Percentiles rank a stretch among this genome's conserved stretches.
Conservation (phyloP, 2,329 filamentous ascomycete genomes). For the Alternaria conjuncta region DNA sequence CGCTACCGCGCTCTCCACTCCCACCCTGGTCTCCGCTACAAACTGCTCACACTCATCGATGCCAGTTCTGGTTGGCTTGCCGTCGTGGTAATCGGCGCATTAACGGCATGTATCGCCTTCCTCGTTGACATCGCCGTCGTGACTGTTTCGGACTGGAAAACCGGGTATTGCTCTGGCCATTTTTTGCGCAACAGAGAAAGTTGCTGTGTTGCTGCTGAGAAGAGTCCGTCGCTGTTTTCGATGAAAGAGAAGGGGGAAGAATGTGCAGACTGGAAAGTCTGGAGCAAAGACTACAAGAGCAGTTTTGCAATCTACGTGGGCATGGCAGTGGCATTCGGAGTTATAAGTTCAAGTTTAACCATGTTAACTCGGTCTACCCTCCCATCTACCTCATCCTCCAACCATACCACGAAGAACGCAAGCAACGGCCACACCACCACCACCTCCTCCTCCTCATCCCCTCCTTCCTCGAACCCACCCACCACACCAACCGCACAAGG, state of each 20-base stretch:
- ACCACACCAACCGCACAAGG: slow-evolving; percentile 36
- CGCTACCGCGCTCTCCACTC: slow-evolving; percentile 57
- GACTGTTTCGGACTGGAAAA: slow-evolving; percentile 64
- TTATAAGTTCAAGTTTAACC: slow-evolving; percentile 58
- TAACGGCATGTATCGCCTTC: slow-evolving; percentile 64
- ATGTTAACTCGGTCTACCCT: slow-evolving; percentile 59
- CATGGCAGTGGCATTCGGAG: slow-evolving; percentile 58
- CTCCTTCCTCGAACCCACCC: background rate
- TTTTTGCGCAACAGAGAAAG: slow-evolving; percentile 55
- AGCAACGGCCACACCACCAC: slow-evolving; percentile 16
- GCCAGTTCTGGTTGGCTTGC: slow-evolving; percentile 63
- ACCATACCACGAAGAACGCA: background rate
- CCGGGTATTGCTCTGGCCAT: slow-evolving; percentile 60
- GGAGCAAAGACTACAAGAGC: slow-evolving; percentile 51
- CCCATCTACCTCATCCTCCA: slow-evolving; percentile 51
- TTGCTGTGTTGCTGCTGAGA: slow-evolving; percentile 52
- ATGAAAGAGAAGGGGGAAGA: slow-evolving; percentile 12
- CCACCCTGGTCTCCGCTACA: slow-evolving; percentile 52
- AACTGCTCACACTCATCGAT: slow-evolving; percentile 54
- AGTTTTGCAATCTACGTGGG: slow-evolving; percentile 58
- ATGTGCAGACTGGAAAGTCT: slow-evolving; percentile 54
- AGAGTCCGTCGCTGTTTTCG: slow-evolving; percentile 22
- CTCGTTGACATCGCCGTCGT: slow-evolving; percentile 62
- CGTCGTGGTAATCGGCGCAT: slow-evolving; percentile 59
- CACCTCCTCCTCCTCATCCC: background rate